Evolutionary conservation across 164 flowering plant genomes (phyloP), one percentile per base, ranked within the genome.

Genomic region (Aristolochia contorta): DNA sequence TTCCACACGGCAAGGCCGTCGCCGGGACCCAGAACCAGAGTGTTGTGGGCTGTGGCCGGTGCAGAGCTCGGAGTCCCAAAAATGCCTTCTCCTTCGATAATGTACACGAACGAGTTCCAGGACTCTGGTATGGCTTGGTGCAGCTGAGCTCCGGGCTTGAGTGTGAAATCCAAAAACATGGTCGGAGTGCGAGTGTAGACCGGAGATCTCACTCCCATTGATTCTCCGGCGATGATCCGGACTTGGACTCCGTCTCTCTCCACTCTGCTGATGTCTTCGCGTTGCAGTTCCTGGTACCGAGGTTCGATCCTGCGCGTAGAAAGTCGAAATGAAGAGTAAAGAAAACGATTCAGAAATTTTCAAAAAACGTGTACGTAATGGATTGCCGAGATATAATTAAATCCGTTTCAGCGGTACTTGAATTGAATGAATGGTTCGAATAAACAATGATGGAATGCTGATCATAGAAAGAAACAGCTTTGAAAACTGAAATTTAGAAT

Each of bases 121-220:
- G 84, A 65, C 54, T 79, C 84, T 0, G 96, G 96, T 58, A 85
- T 82, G 14, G 20, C 58, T 64, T 89, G 96, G 23, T 87, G 75
- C 61, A 74, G 0, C 21, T 83, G 77, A 16, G 93, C 77, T 57
- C 73, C 71, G 1, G 96, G 88, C 63, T 74, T 63, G 4, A 87
- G 62, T 15, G 86, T 83, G 75, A 87, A 92, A 70, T 85, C 96
- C 12, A 92, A 73, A 71, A 61, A 92, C 90, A 89, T 87, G 63
- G 95, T 78, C 10, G 98, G 98, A 0, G 96, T 91, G 57, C 91
- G 57, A 4, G 96, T 88, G 78, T 81, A 89, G 14, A 91, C 84
- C 4, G 94, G 86, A 23, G 98, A 92, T 12, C 56, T 65, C 4
- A 79, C 75, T 10, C 96, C 96, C 91, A 89, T 77, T 21, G 95